Base-by-base conservation (phyloP, 2,329 filamentous ascomycete genomes). In the Colletotrichum tropicicola region DNA sequence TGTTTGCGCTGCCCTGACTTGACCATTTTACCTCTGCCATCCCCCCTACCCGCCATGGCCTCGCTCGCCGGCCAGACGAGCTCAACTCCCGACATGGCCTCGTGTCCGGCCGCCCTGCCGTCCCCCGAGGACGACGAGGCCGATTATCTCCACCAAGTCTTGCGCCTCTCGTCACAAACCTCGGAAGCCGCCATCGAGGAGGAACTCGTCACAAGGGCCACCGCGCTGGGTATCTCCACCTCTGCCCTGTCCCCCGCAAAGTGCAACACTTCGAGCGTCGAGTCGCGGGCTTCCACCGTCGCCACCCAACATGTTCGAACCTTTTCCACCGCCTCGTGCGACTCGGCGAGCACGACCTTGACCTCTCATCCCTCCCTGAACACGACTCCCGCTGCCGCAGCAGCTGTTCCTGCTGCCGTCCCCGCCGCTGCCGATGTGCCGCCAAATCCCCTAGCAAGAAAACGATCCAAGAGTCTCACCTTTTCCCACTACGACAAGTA, bases 401-500 rank as follows among this genome's bases (percentile, higher is more conserved):
- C 32, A 15, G 39, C 7, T 10, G 19, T 9, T 17, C n/a, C 10
- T 43, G 39, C 39, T 21, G 17, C 39, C 39, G n/a, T 43, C 5
- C 9, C 53, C 2, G 21, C 53, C 39, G 23, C 47, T 54, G 67
- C 67, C 13, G 70, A 73, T 23, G 60, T 68, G 3, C 62, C 68
- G 28, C 72, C 70, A 27, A 60, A 72, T 6, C 64, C 57, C 28
- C 55, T 54, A 32, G 43, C 37, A 17, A 45, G 62, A 13, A 67
- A 59, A 28, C 45, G 52, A 57, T 78, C 78, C 37, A 79, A 78
- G 65, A 78, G 72, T 35, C 72, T 83, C 25, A 83, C 74, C 59
- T 87, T 87, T 68, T 75, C 78, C 6, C 79, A 81, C 28, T 88
- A 87, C 69, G 84, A 88, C 30, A 81, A 77, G 65, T 87, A 85